These are phyloP conservation scores for Bothriochloa decipiens DNA, from an alignment of 176 grass and related monocot genomes.

Conservation along the genomic window DNA sequence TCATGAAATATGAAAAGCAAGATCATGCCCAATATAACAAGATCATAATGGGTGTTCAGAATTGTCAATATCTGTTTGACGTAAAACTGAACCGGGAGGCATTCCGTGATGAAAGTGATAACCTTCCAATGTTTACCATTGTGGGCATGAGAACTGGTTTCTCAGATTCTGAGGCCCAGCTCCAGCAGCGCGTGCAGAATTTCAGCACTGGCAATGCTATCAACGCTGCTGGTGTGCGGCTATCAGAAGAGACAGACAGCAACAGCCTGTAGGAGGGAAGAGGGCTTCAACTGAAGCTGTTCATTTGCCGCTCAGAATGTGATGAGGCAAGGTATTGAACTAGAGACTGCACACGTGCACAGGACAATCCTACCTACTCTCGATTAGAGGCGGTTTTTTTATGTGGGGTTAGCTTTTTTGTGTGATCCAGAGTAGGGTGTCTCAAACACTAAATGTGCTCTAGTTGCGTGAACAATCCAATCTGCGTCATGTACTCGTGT, in stretches of 20 bases:
- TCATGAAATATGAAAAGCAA: conserved; percentile 10
- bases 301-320: not conserved
- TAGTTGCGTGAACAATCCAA: not conserved
- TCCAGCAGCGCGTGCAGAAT: not conserved
- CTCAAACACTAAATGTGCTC: not conserved
- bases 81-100: not conserved
- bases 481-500: not conserved
- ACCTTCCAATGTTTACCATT: not conserved
- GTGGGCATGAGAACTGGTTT: conserved; percentile 13
- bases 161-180: conserved; percentile 3
- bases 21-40: not conserved
- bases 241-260: not conserved
- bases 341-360: not conserved
- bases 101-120: not conserved
- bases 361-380: not conserved
- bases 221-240: not conserved
- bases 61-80: not conserved
- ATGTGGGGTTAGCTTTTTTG: not conserved
- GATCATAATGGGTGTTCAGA: not conserved
- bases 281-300: not conserved
- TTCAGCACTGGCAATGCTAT: not conserved
- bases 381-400: not conserved
- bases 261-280: not conserved
- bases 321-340: not conserved
- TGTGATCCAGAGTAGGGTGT: not conserved